These are phyloP conservation scores for Entoloma clypeatum DNA, from an alignment of 1,284 basidiomycete genomes.

Conservation along the genomic window DNA sequence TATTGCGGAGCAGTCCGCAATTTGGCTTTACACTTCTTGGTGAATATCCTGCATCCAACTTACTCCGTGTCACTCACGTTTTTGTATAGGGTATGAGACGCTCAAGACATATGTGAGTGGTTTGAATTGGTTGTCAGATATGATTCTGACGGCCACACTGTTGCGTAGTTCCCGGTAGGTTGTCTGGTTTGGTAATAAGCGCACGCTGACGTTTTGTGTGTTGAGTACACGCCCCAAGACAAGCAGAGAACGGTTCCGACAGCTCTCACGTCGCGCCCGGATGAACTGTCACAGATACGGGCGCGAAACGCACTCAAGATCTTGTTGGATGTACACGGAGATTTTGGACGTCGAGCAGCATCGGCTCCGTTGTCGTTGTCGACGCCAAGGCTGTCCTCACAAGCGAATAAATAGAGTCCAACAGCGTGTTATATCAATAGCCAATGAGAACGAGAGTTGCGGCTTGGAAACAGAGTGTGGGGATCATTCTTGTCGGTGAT, in stretches of 20 bases:
- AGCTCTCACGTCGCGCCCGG: slow-evolving; percentile 64
- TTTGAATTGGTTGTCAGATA: slow-evolving; percentile 15
- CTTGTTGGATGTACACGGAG: slow-evolving; percentile 78
- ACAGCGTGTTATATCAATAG: slow-evolving; percentile 15
- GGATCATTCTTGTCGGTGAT: no score
- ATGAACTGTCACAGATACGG: slow-evolving; percentile 83
- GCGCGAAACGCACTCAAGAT: slow-evolving; percentile 94
- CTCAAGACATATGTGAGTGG: slow-evolving; percentile 42
- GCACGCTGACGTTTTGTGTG: slow-evolving; percentile 18
- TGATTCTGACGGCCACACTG: slow-evolving; percentile 4
- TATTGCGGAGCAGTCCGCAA: slow-evolving; percentile 84
- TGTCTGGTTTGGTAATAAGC: slow-evolving; percentile 21
- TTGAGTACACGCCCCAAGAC: slow-evolving; percentile 75
- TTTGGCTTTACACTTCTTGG: slow-evolving; percentile 92
- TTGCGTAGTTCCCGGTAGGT: slow-evolving; percentile 64
- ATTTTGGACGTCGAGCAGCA: slow-evolving; percentile 64
- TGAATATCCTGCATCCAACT: slow-evolving; percentile 19
- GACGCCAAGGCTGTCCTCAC: slow-evolving; percentile 36
- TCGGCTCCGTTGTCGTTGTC: slow-evolving; percentile 36
- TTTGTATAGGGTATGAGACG: slow-evolving; percentile 37
- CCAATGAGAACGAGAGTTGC: slow-evolving; percentile 17
- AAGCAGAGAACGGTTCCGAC: slow-evolving; percentile 64
- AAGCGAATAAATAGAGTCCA: slow-evolving; percentile 16
- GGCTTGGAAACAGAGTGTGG: no score
- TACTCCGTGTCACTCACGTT: slow-evolving; percentile 3